A percentile compares a stretch with the other conserved stretches of the same genome.
Evolutionary conservation across 2,329 filamentous ascomycete genomes (phyloP).

Genomic region (Cladophialophora chaetospira): DNA sequence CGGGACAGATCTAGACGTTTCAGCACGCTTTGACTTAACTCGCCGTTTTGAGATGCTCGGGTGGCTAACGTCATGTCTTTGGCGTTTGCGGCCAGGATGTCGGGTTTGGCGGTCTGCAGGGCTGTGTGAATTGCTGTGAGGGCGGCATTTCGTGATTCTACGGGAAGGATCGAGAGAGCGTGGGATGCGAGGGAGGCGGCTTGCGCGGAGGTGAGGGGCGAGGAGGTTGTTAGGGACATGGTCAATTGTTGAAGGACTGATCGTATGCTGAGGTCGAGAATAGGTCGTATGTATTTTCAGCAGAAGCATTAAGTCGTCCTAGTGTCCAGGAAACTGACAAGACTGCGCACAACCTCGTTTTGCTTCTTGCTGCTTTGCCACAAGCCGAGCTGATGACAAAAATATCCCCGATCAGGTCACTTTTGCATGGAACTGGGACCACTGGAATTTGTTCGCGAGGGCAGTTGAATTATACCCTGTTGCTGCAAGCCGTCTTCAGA

Average conservation of each 20-base stretch:
- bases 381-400: too few species aligned
- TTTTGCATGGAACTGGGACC: too few species aligned
- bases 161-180: conserved; percentile 76
- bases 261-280: too few species aligned
- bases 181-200: conserved; percentile 81
- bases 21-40: conserved; percentile 77
- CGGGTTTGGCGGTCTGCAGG: conserved; percentile 67
- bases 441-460: not conserved
- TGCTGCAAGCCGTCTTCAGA: not conserved
- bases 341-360: too few species aligned
- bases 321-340: too few species aligned
- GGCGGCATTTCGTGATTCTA: conserved; percentile 76
- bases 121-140: conserved; percentile 79
- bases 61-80: conserved; percentile 75
- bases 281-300: too few species aligned
- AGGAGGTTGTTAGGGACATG: conserved; percentile 90
- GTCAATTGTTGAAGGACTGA: not conserved
- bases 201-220: conserved; percentile 73
- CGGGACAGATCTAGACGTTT: conserved; percentile 84
- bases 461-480: not conserved
- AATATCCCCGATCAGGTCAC: too few species aligned
- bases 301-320: too few species aligned
- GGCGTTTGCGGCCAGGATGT: conserved; percentile 84
- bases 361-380: too few species aligned
- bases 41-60: conserved; percentile 71